phyloP scores from a whole-genome alignment of 768 basidiomycete genomes.

The Artomyces pyxidatus region DNA sequence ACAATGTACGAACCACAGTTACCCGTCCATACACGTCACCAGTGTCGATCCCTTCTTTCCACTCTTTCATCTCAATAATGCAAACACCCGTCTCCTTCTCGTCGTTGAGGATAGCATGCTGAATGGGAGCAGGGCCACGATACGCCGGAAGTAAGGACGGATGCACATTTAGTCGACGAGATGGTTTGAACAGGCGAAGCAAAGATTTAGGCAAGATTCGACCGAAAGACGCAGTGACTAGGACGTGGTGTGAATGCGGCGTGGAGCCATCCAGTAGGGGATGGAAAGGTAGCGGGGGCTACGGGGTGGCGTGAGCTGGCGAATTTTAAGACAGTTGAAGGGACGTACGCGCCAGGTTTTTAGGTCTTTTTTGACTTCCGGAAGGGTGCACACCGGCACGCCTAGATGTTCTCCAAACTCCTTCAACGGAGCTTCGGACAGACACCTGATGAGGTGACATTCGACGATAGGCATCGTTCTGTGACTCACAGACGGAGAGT shows the following conservation, averaged over 20 bases:
- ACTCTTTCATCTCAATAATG: slow-evolving; percentile 55
- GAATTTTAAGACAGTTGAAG: neutral
- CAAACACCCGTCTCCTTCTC: slow-evolving; percentile 70
- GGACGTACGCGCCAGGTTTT: slow-evolving; percentile 53
- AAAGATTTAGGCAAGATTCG: slow-evolving; percentile 64
- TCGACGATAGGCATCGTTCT: too few species aligned
- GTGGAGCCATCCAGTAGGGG: slow-evolving; percentile 9
- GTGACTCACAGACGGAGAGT: slow-evolving; percentile 45
- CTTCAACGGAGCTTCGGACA: slow-evolving; percentile 59
- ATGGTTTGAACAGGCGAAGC: slow-evolving; percentile 50
- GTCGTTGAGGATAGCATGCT: slow-evolving; percentile 66
- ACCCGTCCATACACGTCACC: slow-evolving; percentile 59
- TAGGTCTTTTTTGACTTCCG: slow-evolving; percentile 50
- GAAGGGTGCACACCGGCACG: slow-evolving; percentile 54
- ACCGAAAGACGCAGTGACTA: slow-evolving; percentile 88
- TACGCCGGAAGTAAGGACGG: slow-evolving; percentile 82
- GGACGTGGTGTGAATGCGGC: slow-evolving; percentile 37
- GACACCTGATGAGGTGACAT: neutral
- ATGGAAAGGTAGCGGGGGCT: slow-evolving; percentile 35
- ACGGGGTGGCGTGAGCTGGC: slow-evolving; percentile 18
- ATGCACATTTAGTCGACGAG: slow-evolving; percentile 75
- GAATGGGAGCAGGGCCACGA: slow-evolving; percentile 89
- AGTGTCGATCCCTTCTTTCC: slow-evolving; percentile 13
- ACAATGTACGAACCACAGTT: slow-evolving; percentile 36
- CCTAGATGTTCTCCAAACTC: slow-evolving; percentile 42